Evolutionary conservation across 441 rosid genomes (phyloP), one percentile per base, ranked within the genome.

Genomic region (Croton setiger): DNA sequence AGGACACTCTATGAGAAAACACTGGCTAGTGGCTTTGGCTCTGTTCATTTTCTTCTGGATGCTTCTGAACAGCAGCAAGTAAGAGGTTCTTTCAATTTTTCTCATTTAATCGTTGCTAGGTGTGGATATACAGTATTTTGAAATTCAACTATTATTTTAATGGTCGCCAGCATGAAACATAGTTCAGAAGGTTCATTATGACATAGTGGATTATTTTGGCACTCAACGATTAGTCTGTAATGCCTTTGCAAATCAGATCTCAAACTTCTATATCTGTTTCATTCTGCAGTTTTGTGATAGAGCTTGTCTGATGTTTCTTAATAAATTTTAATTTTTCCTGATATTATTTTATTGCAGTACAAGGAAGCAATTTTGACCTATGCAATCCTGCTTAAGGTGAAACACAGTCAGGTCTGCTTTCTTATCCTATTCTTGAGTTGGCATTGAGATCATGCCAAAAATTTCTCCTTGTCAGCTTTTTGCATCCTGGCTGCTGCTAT

Each of bases 61-160:
- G 96, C 97, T 75, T 89, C 97, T 31, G 93, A 94, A 80, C 96
- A 94, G 79, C 98, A 94, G 79, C 97, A 91, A 80, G 96, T 85
- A 74, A 81, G 84, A 79, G 72, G 33, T 58, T 68, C 69, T 49
- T 70, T 27, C 48, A 48, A 15, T 68, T 43, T 53, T 49, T 21
- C 58, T 62, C 71, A 43, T 73, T 23, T 66, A 49, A 4, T 73
- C 39, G 57, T 20, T 51, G 21, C 31, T 33, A 66, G 13, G 49
- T 66, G 70, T 65, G 52, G 41, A 69, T 54, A 4, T 8, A 73
- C 17, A 64, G 23, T 36, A 17, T 17, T 56, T 14, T 48, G 11
- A 10, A 5, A 4, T 7, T 49, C 31, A 44, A 47, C 35, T 68
- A 14, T 69, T 59, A 52, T 48, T 68, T 31, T 17, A 1, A 1